Evolutionary conservation across 2,329 filamentous ascomycete genomes (phyloP), one percentile per base, ranked within the genome.

Genomic region (Claviceps sp.): DNA sequence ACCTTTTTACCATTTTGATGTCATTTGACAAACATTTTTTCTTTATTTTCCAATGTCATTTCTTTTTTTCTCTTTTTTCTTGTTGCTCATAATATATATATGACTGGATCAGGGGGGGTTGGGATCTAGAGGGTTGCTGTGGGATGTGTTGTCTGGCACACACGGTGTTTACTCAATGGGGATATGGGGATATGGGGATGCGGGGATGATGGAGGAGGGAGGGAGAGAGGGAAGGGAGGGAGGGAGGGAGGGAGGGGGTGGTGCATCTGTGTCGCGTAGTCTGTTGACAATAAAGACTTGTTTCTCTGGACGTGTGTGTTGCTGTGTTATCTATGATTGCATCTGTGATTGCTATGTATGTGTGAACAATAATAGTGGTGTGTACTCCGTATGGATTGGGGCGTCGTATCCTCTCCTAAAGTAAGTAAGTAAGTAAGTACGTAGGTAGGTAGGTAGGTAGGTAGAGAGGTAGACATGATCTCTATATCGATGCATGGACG

Each of bases 141-240:
- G 52, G 29, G 47, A 51, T 53, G 52, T 50, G 52, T 53, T 51
- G 52, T 53, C 20, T 43, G 37, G 43, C 52, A 47, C 52, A 51
- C 49, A 51, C 50, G 52, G 43, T 37, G 16, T 7, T 34, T 29
- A 11, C 20, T 11, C 34, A 22, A 39, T 20, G 50, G 39, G 47
- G 47, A 46, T 29, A 46, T 8, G 23, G 22, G 17, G 22, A 11
- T 36, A 43, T 45, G 29, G 23, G 17, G 4, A 23, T 23, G 42
- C n/a, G 23, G 9, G 5, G 43, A 4, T 14, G 20, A 20, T 20
- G 20, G 20, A 20, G 14, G 20, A 26, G 3, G 23, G 29, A 17
- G 20, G 14, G 20, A 26, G 3, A n/a, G 29, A 17, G 16, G 17
- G 16, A 26, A 7, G 16, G 3, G n/a, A n/a, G 20, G 14, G 20